Conservation (phyloP, 352 stramenopile genomes). For the Phytophthora ramorum region DNA sequence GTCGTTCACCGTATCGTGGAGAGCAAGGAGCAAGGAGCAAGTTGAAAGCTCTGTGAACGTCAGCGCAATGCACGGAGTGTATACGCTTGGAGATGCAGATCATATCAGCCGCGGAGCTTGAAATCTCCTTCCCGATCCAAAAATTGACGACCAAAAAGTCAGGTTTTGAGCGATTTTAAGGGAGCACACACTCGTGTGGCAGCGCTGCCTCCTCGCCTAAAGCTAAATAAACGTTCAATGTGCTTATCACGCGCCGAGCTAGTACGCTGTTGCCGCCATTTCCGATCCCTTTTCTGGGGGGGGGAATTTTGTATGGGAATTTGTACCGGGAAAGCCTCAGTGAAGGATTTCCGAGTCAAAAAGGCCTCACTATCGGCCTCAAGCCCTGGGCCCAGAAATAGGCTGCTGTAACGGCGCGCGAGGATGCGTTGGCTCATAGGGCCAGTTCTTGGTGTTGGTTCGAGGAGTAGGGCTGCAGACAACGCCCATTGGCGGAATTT, state of each 20-base stretch:
- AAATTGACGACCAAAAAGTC: background rate
- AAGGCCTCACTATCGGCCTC: conserved; percentile 18
- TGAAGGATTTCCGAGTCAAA: conserved; percentile 23
- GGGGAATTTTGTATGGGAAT: conserved; percentile 14
- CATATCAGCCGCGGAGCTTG: no score
- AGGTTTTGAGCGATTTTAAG: background rate
- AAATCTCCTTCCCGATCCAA: no score
- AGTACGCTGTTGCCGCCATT: background rate
- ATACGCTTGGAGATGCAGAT: no score
- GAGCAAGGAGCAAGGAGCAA: no score
- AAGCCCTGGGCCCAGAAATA: background rate
- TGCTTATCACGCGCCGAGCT: background rate
- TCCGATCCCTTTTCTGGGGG: background rate
- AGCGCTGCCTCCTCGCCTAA: background rate
- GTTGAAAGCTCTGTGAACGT: no score
- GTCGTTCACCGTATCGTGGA: no score
- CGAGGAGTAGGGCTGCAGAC: background rate
- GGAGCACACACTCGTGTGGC: background rate
- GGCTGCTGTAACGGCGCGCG: background rate
- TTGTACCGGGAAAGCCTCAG: conserved; percentile 19
- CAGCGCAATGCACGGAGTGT: no score
- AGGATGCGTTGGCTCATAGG: conserved; percentile 3
- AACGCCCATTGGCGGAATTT: conserved; percentile 3
- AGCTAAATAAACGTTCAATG: background rate
- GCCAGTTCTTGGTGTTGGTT: conserved; percentile 6